These are phyloP conservation scores for Erodium chrysanthum DNA, from an alignment of 441 rosid genomes.

Conservation along the genomic window DNA sequence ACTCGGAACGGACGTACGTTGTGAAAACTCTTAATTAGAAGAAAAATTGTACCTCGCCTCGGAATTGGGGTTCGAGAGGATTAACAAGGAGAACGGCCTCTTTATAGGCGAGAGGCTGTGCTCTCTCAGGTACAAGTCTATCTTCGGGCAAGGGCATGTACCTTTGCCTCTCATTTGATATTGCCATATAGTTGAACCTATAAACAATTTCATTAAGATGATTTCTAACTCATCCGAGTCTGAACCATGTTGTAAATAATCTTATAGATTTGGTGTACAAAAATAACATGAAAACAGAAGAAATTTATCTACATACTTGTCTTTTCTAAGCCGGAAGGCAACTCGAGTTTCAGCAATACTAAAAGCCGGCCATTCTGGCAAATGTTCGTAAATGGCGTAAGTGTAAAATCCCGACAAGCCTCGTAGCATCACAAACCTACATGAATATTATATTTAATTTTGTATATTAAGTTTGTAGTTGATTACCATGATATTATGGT, in stretches of 20 bases:
- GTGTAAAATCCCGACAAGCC: constrained; percentile 73
- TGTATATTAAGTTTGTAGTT: too few relatives aligned
- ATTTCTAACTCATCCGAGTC: too few relatives aligned
- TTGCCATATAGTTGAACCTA: constrained; percentile 23
- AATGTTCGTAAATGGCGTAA: constrained; percentile 60
- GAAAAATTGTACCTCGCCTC: constrained; percentile 22
- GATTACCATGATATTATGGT: background rate
- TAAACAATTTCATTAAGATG: background rate
- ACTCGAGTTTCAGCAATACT: constrained; percentile 61
- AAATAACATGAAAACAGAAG: too few relatives aligned
- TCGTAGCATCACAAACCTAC: constrained; percentile 57
- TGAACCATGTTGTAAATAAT: too few relatives aligned
- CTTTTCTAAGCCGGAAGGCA: constrained; percentile 76
- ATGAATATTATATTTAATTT: background rate
- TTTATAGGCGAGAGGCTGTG: constrained; percentile 19
- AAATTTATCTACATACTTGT: constrained; percentile 49
- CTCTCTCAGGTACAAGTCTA: constrained; percentile 11
- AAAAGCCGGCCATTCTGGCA: constrained; percentile 67
- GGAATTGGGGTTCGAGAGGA: constrained; percentile 17
- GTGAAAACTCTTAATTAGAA: too few relatives aligned
- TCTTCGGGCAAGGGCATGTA: constrained; percentile 23
- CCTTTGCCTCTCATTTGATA: constrained; percentile 23
- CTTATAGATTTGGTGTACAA: too few relatives aligned
- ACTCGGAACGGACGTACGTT: too few relatives aligned
- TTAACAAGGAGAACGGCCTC: constrained; percentile 21